phyloP scores from a whole-genome alignment of 495 filamentous ascomycete species.

The Cudoniella acicularis region DNA sequence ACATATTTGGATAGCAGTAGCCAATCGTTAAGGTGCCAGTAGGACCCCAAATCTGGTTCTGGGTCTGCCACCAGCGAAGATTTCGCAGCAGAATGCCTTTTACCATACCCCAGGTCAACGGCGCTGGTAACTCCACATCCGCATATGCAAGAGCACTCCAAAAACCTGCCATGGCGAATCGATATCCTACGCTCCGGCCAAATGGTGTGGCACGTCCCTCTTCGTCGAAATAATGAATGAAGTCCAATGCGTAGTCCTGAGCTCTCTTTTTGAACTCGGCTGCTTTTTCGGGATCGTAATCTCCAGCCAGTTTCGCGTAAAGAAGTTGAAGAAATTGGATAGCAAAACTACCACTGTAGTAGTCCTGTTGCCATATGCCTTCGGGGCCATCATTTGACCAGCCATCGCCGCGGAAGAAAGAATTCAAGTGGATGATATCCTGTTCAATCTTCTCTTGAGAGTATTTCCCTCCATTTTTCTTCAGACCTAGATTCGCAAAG shows the following conservation, averaged over 20 bases:
- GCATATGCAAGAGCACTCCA: constrained; percentile 77
- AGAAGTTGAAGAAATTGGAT: constrained; percentile 75
- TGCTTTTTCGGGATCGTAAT: constrained; percentile 62
- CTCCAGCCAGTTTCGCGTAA: constrained; percentile 68
- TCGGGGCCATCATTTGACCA: constrained; percentile 80
- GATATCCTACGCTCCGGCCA: constrained; percentile 71
- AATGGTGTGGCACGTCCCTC: constrained; percentile 63
- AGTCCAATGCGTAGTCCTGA: constrained; percentile 59
- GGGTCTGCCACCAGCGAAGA: constrained; percentile 74
- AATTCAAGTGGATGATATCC: constrained; percentile 73
- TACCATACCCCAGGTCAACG: constrained; percentile 64
- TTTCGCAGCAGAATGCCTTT: constrained; percentile 72
- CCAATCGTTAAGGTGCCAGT: constrained; percentile 73
- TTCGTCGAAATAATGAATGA: constrained; percentile 70
- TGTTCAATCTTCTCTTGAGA: constrained; percentile 62
- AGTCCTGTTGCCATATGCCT: constrained; percentile 76
- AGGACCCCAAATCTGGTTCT: constrained; percentile 66
- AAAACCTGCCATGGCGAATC: constrained; percentile 78
- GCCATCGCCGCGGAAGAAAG: constrained; percentile 72
- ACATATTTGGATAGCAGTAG: constrained; percentile 77
- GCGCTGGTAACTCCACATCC: constrained; percentile 64
- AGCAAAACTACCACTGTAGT: constrained; percentile 77
- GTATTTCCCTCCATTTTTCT: constrained; percentile 60
- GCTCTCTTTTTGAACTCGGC: constrained; percentile 67
- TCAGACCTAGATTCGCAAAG: constrained; percentile 74